Percentiles rank a stretch among this genome's conserved stretches.
These are phyloP conservation scores for Teunomyces barrocoloradensis DNA, from an alignment of 805 yeast species.

Conservation along the genomic window DNA sequence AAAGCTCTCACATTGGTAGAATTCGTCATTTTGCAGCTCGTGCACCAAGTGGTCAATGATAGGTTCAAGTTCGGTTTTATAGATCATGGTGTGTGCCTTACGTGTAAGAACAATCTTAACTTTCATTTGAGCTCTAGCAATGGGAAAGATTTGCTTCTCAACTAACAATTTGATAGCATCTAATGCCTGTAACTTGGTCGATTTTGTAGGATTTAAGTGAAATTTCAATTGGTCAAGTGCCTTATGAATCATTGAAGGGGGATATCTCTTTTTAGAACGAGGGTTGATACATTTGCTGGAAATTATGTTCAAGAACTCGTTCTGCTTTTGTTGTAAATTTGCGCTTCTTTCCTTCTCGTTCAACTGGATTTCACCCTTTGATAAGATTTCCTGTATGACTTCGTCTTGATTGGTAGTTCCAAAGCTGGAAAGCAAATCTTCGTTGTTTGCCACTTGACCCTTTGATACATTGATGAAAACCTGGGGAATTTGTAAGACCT, in stretches of 20 bases:
- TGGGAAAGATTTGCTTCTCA: conserved; percentile 81
- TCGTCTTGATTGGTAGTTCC: conserved; percentile 72
- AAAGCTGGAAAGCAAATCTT: conserved; percentile 71
- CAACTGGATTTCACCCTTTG: conserved; percentile 90
- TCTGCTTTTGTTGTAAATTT: conserved; percentile 67
- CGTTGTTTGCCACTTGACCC: conserved; percentile 88
- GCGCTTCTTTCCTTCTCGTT: conserved; percentile 90
- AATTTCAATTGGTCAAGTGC: conserved; percentile 75
- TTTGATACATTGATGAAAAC: conserved; percentile 91
- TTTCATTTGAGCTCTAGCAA: conserved; percentile 92
- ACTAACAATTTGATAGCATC: conserved; percentile 84
- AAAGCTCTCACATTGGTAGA: conserved; percentile 49
- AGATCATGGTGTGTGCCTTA: conserved; percentile 47
- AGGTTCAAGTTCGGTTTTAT: conserved; percentile 30
- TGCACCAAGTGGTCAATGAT: conserved; percentile 40
- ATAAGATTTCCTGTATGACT: conserved; percentile 76
- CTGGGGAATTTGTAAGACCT: conserved; percentile 93
- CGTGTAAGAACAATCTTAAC: conserved; percentile 60
- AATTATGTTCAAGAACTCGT: conserved; percentile 78
- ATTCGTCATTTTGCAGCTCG: conserved; percentile 40
- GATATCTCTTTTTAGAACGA: conserved; percentile 81
- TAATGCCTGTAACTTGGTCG: conserved; percentile 84
- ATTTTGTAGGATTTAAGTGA: conserved; percentile 67
- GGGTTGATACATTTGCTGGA: conserved; percentile 94
- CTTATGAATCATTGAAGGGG: conserved; percentile 92